Conservation (phyloP, 169 alveolate genomes). For the Cryptosporidium parvum region DNA sequence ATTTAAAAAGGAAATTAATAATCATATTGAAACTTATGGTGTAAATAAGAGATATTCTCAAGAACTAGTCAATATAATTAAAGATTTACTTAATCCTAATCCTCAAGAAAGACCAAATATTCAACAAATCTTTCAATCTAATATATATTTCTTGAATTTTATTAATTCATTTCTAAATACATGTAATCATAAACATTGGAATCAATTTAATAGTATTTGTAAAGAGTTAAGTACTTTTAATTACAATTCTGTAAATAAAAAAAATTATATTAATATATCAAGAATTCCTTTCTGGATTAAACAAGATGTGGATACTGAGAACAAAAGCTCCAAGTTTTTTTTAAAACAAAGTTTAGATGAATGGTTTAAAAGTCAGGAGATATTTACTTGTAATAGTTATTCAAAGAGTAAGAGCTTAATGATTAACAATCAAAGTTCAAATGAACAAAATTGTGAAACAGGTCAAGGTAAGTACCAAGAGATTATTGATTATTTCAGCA, state of each 20-base stretch:
- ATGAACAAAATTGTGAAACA: background rate
- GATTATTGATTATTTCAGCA: slow-evolving; percentile 23
- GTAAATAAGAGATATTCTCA: slow-evolving; percentile 55
- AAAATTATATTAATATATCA: background rate
- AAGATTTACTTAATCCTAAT: slow-evolving; percentile 14
- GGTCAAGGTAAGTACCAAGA: slow-evolving; percentile 10
- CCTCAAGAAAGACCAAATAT: slow-evolving; percentile 43
- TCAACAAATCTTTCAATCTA: background rate
- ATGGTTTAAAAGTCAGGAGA: slow-evolving; percentile 65
- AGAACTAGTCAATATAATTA: slow-evolving; percentile 4
- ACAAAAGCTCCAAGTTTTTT: background rate
- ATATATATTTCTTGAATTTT: slow-evolving; percentile 2
- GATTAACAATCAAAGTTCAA: background rate
- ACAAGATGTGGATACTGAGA: slow-evolving; percentile 16
- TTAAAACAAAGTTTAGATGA: slow-evolving; percentile 39
- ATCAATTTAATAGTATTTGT: slow-evolving; percentile 16
- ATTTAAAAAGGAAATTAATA: slow-evolving; percentile 5
- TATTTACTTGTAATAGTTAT: background rate
- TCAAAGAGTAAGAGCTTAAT: slow-evolving; percentile 15
- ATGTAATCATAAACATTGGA: slow-evolving; percentile 6
- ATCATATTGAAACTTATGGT: slow-evolving; percentile 28
- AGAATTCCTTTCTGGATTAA: slow-evolving; percentile 46
- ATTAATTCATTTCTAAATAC: slow-evolving; percentile 24
- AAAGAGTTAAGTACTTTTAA: background rate
- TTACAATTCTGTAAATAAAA: background rate